Evolutionary conservation across 768 basidiomycete genomes (phyloP), one percentile per base, ranked within the genome.

Genomic region (Termitomyces sp.): DNA sequence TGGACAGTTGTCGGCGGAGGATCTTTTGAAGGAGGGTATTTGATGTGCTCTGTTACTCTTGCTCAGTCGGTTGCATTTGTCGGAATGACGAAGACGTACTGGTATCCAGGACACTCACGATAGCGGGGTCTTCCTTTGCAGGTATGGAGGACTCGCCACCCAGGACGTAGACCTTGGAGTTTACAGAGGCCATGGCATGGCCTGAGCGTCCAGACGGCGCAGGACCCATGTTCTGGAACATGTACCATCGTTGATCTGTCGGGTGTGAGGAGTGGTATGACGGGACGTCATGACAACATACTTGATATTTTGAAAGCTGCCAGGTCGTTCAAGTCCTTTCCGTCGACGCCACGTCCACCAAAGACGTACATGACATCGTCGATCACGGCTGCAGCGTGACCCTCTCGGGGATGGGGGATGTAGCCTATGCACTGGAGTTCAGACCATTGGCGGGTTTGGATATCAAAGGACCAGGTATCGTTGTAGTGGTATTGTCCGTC

Each of bases 221-320:
- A 18, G 96, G 96, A 0, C 97, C 97, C 97, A 99, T 99, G 71
- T 98, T 97, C 75, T 98, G 95, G 80, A 99, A 99, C 94, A 96
- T 98, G 77, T 96, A 99, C 97, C 97, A 99, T 67, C 97, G 84
- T 70, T 94, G 92, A 74, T 95, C 96, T 98, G 71, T 35, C 18
- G 11, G 28, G 39, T 24, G 62, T 45, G 33, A 55, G 65, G 54
- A 65, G 57, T 15, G 22, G 58, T n/a, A 24, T 40, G 39, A 13
- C 24, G 22, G 22, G n/a, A 35, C n/a, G 36, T 35, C 51, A 57
- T 40, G 58, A 62, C 28, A 48, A 20, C 96, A 70, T 66, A 98
- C 96, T 98, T 11, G 94, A 88, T 61, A 99, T 87, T 76, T 96
- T 98, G 81, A 99, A 98, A 2, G 97, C 97, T 0, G 95, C 93